Percentiles rank a stretch among this genome's conserved stretches.
Conservation (phyloP, 139 green algal species). For the Volvox africanus region DNA sequence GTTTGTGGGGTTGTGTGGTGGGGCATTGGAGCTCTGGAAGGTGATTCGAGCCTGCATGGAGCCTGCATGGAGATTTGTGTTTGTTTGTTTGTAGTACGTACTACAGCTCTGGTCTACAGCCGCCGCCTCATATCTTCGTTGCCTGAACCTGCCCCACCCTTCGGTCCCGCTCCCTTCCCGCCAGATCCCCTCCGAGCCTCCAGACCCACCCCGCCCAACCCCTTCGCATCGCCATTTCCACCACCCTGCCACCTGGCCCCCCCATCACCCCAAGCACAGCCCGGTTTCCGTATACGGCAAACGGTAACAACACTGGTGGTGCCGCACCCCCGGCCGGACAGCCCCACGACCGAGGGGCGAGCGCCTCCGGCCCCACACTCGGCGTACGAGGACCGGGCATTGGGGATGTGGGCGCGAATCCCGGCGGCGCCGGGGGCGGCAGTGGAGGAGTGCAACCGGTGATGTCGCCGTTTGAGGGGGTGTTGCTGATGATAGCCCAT, state of each 20-base stretch:
- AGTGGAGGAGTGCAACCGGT: not conserved
- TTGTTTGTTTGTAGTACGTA: too few species aligned
- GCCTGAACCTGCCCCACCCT: not conserved
- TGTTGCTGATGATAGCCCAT: not conserved
- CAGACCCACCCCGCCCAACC: not conserved
- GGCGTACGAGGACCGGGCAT: too few species aligned
- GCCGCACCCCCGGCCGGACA: not conserved
- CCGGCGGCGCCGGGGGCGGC: not conserved
- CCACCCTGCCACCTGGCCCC: not conserved
- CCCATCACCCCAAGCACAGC: not conserved
- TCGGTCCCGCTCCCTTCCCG: not conserved
- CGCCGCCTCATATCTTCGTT: not conserved
- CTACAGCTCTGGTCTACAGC: too few species aligned
- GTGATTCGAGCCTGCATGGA: too few species aligned
- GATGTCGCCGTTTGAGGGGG: not conserved
- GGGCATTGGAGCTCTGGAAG: too few species aligned
- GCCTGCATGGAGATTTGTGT: too few species aligned
- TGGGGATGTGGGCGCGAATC: too few species aligned
- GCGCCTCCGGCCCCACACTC: not conserved
- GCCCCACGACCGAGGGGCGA: constrained; percentile 5
- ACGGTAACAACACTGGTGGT: not conserved
- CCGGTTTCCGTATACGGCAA: not conserved
- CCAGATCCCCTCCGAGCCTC: not conserved
- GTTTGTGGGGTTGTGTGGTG: too few species aligned
- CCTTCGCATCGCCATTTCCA: not conserved